These are phyloP conservation scores for Aspergillus nomiae DNA, from an alignment of 2,329 filamentous ascomycete species.

Conservation along the genomic window DNA sequence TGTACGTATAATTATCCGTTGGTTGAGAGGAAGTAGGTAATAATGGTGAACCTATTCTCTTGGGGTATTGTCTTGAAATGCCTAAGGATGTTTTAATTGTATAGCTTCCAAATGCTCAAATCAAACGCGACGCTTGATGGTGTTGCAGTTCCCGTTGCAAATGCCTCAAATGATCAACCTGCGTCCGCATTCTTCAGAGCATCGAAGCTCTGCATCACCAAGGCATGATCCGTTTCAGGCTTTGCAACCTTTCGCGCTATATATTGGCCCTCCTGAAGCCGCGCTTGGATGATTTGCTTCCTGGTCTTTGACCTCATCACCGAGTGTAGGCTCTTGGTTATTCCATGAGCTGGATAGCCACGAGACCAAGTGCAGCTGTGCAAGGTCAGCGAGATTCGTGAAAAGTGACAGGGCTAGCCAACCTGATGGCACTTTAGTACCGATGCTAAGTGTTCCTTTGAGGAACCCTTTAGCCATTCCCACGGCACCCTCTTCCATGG, in stretches of 20 bases:
- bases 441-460: constrained; percentile 32
- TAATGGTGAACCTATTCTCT: not conserved
- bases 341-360: constrained; percentile 38
- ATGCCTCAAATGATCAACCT: not conserved
- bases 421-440: constrained; percentile 29
- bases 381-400: not conserved
- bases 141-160: not conserved
- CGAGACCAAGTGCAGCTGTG: constrained; percentile 29
- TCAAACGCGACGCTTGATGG: not conserved
- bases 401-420: constrained; percentile 6
- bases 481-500: constrained; percentile 31
- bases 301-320: constrained; percentile 27
- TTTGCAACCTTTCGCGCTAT: not conserved
- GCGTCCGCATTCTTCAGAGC: not conserved
- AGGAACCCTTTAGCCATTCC: constrained; percentile 38
- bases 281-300: constrained; percentile 25
- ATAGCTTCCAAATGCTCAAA: not conserved
- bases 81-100: not conserved
- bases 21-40: not conserved
- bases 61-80: not conserved
- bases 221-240: not conserved
- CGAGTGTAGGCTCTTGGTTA: constrained; percentile 34
- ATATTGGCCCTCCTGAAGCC: constrained; percentile 22
- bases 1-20: not conserved
- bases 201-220: constrained; percentile 13